These are phyloP conservation scores for Corylus americana DNA, from an alignment of 306 rosid genomes.

Conservation along the genomic window DNA sequence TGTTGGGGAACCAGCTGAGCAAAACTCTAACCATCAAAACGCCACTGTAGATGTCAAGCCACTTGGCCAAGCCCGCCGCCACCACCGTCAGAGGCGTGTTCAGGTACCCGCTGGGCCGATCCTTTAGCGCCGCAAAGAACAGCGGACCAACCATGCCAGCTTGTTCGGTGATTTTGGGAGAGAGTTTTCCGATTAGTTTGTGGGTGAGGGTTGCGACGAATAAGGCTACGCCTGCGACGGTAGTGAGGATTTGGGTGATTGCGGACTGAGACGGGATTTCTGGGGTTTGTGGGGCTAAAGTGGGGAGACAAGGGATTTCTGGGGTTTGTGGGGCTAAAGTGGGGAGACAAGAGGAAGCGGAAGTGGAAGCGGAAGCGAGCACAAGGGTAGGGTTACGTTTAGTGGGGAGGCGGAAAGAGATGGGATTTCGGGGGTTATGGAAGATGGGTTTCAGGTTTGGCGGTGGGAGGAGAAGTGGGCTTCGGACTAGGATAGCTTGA, in stretches of 20 bases:
- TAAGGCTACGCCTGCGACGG: background rate
- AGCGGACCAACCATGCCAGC: slow-evolving; percentile 32
- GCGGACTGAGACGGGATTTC: background rate
- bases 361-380: background rate
- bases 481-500: slow-evolving; percentile 15
- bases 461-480: background rate
- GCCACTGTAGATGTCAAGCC: slow-evolving; percentile 95
- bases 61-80: slow-evolving; percentile 85
- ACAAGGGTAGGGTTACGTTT: background rate
- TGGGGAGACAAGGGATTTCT: background rate
- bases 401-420: background rate
- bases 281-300: background rate
- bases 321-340: background rate
- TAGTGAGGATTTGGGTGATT: slow-evolving; percentile 31
- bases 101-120: slow-evolving; percentile 47
- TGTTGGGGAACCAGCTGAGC: slow-evolving; percentile 96
- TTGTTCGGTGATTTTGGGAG: slow-evolving; percentile 8
- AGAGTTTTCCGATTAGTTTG: background rate
- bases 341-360: background rate
- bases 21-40: slow-evolving; percentile 94
- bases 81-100: slow-evolving; percentile 95
- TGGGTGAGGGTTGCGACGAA: slow-evolving; percentile 4
- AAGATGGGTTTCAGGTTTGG: background rate
- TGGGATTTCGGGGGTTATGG: background rate
- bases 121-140: slow-evolving; percentile 60